phyloP scores from a whole-genome alignment of 2,329 filamentous ascomycete species.

The Exophiala sp. region DNA sequence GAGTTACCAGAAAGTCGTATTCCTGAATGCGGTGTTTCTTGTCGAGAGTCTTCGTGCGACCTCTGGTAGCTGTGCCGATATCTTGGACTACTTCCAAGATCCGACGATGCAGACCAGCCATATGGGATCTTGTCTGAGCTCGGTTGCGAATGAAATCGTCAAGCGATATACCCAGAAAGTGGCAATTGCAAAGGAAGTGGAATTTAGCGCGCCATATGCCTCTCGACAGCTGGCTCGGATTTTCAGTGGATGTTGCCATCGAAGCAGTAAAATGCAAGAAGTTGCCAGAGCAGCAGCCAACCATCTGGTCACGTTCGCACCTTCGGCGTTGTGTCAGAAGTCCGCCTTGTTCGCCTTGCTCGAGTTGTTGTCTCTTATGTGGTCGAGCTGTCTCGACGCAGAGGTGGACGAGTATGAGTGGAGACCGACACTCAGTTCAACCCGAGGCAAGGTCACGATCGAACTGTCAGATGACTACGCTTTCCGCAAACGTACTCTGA shows the following conservation, averaged over 20 bases:
- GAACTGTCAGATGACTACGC: conserved; percentile 91
- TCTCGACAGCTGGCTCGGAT: conserved; percentile 76
- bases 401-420: conserved; percentile 93
- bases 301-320: conserved; percentile 74
- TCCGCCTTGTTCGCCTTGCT: conserved; percentile 86
- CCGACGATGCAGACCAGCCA: conserved; percentile 64
- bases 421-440: conserved; percentile 71
- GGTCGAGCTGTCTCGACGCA: conserved; percentile 86
- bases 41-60: conserved; percentile 83
- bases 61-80: conserved; percentile 82
- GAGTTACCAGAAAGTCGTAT: conserved; percentile 85
- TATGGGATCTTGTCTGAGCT: conserved; percentile 58
- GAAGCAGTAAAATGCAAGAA: conserved; percentile 84
- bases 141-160: conserved; percentile 62
- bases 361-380: conserved; percentile 89
- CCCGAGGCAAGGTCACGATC: conserved; percentile 70
- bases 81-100: conserved; percentile 89
- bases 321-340: conserved; percentile 83
- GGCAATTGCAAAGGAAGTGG: conserved; percentile 61
- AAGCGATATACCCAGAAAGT: conserved; percentile 74
- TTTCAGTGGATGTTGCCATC: conserved; percentile 85
- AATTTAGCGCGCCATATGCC: conserved; percentile 86
- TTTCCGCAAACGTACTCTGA: conserved; percentile 72
- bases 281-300: conserved; percentile 79
- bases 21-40: conserved; percentile 81